Conservation (phyloP, 805 yeast species). For the Hemisphaericaspora nanyangensis region DNA sequence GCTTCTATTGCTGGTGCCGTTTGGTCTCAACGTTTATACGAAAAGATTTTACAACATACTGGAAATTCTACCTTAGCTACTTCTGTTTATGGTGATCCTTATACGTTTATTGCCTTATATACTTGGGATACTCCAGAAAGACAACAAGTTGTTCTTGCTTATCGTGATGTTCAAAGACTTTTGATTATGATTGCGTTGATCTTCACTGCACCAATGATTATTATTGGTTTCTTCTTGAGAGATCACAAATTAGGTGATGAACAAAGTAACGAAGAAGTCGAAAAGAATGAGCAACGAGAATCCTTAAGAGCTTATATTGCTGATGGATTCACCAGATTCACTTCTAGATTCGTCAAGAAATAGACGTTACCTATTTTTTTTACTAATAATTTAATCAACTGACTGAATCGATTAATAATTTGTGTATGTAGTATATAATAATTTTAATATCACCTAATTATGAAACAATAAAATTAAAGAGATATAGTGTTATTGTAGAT, state of each 20-base stretch:
- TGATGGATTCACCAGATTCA: not conserved
- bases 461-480: too few species aligned
- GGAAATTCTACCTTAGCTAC: slow-evolving; percentile 22
- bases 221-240: slow-evolving; percentile 46
- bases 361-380: too few species aligned
- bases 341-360: too few species aligned
- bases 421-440: too few species aligned
- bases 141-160: slow-evolving; percentile 52
- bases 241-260: slow-evolving; percentile 44
- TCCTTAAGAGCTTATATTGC: not conserved
- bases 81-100: slow-evolving; percentile 42
- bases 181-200: slow-evolving; percentile 54
- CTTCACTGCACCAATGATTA: slow-evolving; percentile 51
- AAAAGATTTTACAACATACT: slow-evolving; percentile 32
- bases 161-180: slow-evolving; percentile 55
- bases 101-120: slow-evolving; percentile 42
- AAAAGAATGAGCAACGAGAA: slow-evolving; percentile 1
- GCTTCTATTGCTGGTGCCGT: slow-evolving; percentile 64
- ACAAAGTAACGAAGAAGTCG: slow-evolving; percentile 18
- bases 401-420: too few species aligned
- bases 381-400: too few species aligned
- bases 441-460: too few species aligned
- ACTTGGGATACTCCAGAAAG: slow-evolving; percentile 66
- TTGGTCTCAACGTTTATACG: slow-evolving; percentile 61
- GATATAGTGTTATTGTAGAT: not conserved